These are phyloP conservation scores for Termitomyces sp. DNA, from an alignment of 768 basidiomycete genomes.

Conservation along the genomic window DNA sequence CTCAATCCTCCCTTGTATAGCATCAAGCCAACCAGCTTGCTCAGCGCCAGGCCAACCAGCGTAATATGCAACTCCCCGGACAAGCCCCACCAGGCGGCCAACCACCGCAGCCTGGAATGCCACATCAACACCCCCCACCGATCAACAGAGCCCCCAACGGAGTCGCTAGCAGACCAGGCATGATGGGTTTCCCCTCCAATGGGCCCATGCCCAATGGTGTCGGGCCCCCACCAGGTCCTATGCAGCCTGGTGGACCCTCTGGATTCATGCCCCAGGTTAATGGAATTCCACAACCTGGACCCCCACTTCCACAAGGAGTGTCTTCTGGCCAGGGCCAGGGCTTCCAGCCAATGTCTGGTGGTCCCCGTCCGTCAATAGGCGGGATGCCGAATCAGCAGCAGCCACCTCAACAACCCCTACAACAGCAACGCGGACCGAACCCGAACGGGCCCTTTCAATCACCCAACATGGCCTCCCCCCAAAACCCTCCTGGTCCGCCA, in stretches of 20 bases:
- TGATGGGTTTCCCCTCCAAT: conserved; percentile 21
- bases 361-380: conserved; percentile 15
- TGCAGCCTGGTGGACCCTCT: conserved; percentile 13
- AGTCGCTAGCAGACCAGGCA: conserved; percentile 16
- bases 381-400: conserved; percentile 18
- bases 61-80: conserved; percentile 16
- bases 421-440: conserved; percentile 41
- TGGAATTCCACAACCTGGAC: conserved; percentile 23
- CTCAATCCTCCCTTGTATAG: conserved; percentile 11
- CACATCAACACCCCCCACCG: conserved; percentile 22
- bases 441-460: conserved; percentile 60
- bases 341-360: conserved; percentile 17
- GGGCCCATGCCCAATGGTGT: conserved; percentile 26
- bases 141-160: conserved; percentile 19
- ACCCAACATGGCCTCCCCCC: conserved; percentile 63
- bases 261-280: conserved; percentile 20
- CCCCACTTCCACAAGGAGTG: conserved; percentile 17
- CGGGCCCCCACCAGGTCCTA: conserved; percentile 19
- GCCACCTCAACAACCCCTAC: conserved; percentile 16
- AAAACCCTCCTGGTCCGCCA: conserved; percentile 32
- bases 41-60: conserved; percentile 27
- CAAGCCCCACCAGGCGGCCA: conserved; percentile 20
- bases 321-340: conserved; percentile 27
- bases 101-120: conserved; percentile 20
- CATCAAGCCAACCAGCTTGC: conserved; percentile 24